These are phyloP conservation scores for Capsicum rhomboideum DNA, from an alignment of 257 asterid genomes.

Conservation along the genomic window DNA sequence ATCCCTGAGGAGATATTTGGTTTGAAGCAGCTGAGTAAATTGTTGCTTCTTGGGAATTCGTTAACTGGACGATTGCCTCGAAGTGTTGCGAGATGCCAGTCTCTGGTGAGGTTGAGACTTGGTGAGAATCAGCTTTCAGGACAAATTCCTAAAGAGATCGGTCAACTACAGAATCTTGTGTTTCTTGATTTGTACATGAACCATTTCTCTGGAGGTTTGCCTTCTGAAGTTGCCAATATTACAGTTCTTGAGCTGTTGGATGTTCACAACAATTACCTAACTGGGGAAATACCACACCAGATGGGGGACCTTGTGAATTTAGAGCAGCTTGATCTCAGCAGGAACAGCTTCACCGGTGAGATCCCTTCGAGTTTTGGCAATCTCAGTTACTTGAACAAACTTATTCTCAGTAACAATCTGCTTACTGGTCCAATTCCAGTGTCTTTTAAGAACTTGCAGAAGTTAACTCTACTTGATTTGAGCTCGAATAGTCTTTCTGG, in stretches of 20 bases:
- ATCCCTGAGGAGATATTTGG: conserved; percentile 80
- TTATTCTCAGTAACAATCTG: conserved; percentile 59
- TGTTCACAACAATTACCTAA: conserved; percentile 58
- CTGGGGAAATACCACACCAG: conserved; percentile 54
- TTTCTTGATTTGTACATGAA: conserved; percentile 89
- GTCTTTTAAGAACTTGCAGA: conserved; percentile 59
- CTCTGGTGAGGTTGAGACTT: conserved; percentile 76
- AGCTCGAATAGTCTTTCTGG: conserved; percentile 73
- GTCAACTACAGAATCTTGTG: conserved; percentile 76
- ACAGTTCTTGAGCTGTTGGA: conserved; percentile 84
- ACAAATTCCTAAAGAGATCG: conserved; percentile 84
- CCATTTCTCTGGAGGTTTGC: conserved; percentile 75
- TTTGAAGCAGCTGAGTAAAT: conserved; percentile 73
- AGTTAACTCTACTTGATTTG: conserved; percentile 74
- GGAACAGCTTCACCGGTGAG: conserved; percentile 65
- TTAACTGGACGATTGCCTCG: conserved; percentile 53
- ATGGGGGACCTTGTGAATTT: conserved; percentile 64
- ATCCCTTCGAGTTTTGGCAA: conserved; percentile 77
- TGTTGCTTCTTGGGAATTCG: conserved; percentile 70
- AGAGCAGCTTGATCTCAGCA: conserved; percentile 93
- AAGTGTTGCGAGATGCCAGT: conserved; percentile 65
- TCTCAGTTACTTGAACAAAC: conserved; percentile 75
- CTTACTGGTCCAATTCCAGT: conserved; percentile 54
- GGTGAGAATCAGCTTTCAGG: conserved; percentile 92
- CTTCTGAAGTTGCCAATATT: conserved; percentile 58